Conservation (phyloP, 23 red algal genomes). For the Gracilaria gracilis region DNA sequence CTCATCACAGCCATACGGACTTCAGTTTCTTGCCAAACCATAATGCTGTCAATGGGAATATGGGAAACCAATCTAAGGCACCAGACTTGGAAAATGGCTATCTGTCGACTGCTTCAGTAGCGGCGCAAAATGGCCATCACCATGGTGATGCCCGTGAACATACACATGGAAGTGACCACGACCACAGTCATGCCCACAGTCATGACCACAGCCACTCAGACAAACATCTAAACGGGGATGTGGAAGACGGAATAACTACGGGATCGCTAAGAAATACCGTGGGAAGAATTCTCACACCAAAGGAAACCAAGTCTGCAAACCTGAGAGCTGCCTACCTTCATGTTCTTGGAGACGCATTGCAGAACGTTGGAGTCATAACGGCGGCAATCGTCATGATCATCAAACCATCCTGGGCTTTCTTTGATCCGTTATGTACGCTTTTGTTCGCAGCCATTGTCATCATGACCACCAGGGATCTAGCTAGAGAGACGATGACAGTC, state of each 20-base stretch:
- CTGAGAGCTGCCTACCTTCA: slow-evolving; percentile 93
- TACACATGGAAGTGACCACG: background rate
- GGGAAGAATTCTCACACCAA: background rate
- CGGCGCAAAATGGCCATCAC: background rate
- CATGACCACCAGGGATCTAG: slow-evolving; percentile 82
- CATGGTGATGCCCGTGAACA: slow-evolving; percentile 42
- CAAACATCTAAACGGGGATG: background rate
- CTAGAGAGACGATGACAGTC: slow-evolving; percentile 83
- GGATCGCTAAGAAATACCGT: background rate
- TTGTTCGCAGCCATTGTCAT: slow-evolving; percentile 87
- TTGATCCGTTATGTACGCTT: slow-evolving; percentile 94
- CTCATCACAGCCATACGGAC: slow-evolving; percentile 6
- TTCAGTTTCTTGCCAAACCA: background rate
- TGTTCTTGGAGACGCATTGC: slow-evolving; percentile 93
- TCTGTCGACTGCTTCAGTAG: background rate
- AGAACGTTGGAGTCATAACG: slow-evolving; percentile 90
- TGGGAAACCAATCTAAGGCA: background rate
- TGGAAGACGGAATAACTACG: background rate
- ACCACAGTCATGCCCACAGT: slow-evolving; percentile 27
- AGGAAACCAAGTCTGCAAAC: slow-evolving; percentile 58
- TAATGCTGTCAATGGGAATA: background rate
- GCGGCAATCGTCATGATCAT: slow-evolving; percentile 84
- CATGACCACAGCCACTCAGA: slow-evolving; percentile 21
- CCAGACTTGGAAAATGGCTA: slow-evolving; percentile 12
- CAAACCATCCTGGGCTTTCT: slow-evolving; percentile 64